These are phyloP conservation scores for Polygonum maritimum DNA, from an alignment of 148 eudicot genomes.

Conservation along the genomic window DNA sequence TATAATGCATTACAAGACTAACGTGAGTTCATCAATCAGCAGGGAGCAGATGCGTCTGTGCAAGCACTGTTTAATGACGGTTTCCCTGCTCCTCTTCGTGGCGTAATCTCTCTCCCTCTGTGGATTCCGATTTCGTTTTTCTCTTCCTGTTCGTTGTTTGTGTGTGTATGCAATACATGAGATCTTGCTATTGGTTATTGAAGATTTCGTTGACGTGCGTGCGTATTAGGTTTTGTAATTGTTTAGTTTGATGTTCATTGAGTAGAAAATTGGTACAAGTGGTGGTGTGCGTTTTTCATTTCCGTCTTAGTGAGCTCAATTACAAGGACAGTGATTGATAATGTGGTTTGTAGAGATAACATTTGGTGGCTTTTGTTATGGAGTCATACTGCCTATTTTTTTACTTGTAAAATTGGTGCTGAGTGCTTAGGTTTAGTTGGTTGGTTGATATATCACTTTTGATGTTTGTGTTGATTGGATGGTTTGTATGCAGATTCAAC, in stretches of 20 bases:
- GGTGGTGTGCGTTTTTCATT: not conserved
- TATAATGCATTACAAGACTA: too few species aligned
- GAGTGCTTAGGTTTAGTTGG: not conserved
- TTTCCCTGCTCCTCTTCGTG: conserved; percentile 48
- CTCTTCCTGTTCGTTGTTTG: too few species aligned
- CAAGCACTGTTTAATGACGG: conserved; percentile 59
- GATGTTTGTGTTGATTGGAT: not conserved
- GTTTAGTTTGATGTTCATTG: not conserved
- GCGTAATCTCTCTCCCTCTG: conserved; percentile 15
- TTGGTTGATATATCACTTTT: not conserved
- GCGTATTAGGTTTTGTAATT: not conserved
- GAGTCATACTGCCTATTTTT: not conserved
- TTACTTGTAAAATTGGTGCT: not conserved
- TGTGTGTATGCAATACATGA: not conserved
- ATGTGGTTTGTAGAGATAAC: not conserved
- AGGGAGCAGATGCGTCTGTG: conserved; percentile 17
- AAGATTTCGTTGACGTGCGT: not conserved
- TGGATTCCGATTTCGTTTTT: not conserved
- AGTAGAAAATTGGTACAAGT: not conserved
- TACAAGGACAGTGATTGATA: not conserved
- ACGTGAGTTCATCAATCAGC: not conserved
- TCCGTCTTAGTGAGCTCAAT: not conserved
- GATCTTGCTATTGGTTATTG: not conserved
- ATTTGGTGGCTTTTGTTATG: not conserved
- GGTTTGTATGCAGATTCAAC: conserved; percentile 47